These are phyloP conservation scores for Lodderomyces beijingensis DNA, from an alignment of 1,139 yeast species.

Conservation along the genomic window DNA sequence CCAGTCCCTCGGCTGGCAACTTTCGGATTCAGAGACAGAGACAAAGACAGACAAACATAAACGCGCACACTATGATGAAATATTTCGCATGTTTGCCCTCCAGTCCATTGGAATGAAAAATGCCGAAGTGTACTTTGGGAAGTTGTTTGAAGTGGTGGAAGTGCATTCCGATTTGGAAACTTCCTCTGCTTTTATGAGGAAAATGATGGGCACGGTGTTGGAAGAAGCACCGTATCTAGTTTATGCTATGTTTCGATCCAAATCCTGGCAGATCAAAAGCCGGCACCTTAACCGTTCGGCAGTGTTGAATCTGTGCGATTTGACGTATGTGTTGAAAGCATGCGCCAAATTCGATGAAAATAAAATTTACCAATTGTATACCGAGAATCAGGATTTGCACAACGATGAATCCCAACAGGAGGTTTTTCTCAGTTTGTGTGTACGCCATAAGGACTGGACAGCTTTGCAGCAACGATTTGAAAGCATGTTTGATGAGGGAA, in stretches of 20 bases:
- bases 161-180: too few relatives aligned
- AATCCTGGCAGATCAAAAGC: slow-evolving; percentile 12
- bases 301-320: slow-evolving; percentile 18
- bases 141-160: too few relatives aligned
- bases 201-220: slow-evolving; percentile 8
- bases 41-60: too few relatives aligned
- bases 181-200: slow-evolving; percentile 8
- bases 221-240: slow-evolving; percentile 7
- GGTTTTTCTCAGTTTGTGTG: slow-evolving; percentile 44
- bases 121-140: too few relatives aligned
- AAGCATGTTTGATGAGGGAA: slow-evolving; percentile 52
- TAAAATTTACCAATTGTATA: slow-evolving; percentile 24
- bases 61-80: too few relatives aligned
- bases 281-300: slow-evolving; percentile 1
- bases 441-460: slow-evolving; percentile 53
- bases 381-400: slow-evolving; percentile 21
- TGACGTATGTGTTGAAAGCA: slow-evolving; percentile 29
- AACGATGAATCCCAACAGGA: slow-evolving; percentile 34
- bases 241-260: slow-evolving; percentile 14
- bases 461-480: slow-evolving; percentile 62
- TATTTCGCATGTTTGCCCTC: too few relatives aligned
- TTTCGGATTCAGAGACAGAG: too few relatives aligned
- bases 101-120: too few relatives aligned
- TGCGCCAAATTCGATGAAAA: slow-evolving; percentile 19
- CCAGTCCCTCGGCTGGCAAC: too few relatives aligned